Conservation (phyloP, 495 filamentous ascomycete species). For the Penicillium egyptiacum region DNA sequence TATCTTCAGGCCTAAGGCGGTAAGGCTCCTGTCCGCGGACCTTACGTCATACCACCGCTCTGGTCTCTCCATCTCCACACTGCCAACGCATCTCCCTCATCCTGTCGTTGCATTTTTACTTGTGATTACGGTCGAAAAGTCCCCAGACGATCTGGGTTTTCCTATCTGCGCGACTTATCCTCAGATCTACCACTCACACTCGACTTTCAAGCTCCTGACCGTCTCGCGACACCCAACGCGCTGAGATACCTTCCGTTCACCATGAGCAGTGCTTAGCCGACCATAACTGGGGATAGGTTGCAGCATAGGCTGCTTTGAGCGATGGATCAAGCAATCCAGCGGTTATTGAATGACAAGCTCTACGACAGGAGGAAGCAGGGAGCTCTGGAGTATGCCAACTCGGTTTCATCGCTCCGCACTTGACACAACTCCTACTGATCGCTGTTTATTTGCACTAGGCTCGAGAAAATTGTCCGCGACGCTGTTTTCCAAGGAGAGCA, state of each 20-base stretch:
- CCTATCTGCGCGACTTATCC: not conserved
- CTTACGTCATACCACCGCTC: constrained; percentile 41
- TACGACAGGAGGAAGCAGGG: constrained; percentile 97
- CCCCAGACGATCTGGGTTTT: not conserved
- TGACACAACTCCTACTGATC: constrained; percentile 1
- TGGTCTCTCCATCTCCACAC: constrained; percentile 31
- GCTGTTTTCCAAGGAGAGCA: constrained; percentile 73
- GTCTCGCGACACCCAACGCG: constrained; percentile 1
- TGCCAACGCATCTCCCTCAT: constrained; percentile 40
- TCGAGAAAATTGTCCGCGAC: constrained; percentile 90
- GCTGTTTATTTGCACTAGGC: constrained; percentile 47
- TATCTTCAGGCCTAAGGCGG: constrained; percentile 5
- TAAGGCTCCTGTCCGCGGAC: constrained; percentile 27
- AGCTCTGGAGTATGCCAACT: constrained; percentile 80
- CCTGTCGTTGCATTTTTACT: constrained; percentile 10
- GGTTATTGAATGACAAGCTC: constrained; percentile 93
- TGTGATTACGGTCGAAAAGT: constrained; percentile 3
- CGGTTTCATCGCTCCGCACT: not conserved
- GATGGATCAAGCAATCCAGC: constrained; percentile 90
- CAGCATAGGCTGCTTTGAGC: constrained; percentile 28
- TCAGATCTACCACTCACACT: not conserved
- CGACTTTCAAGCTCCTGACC: constrained; percentile 14
- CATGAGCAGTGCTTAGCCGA: constrained; percentile 38
- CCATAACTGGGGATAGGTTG: constrained; percentile 27
- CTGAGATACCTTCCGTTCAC: constrained; percentile 16